Evolutionary conservation across 768 basidiomycete species (phyloP).

Genomic region (Agaricus subrufescens): DNA sequence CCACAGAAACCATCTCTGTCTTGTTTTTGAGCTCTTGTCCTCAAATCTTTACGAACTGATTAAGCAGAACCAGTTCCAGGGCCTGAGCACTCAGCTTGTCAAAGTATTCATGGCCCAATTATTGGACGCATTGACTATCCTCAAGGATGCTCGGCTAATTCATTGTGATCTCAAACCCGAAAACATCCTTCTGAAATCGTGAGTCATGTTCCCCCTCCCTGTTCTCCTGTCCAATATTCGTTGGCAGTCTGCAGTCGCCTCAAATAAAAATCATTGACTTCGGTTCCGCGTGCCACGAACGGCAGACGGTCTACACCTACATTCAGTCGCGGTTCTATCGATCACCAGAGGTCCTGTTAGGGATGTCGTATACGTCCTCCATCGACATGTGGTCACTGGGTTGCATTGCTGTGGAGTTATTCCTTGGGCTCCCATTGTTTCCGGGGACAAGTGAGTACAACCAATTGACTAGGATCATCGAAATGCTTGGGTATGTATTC

Average conservation of each 20-base stretch:
- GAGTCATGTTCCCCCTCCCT: constrained; percentile 15
- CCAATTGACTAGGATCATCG: constrained; percentile 93
- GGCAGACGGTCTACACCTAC: constrained; percentile 99
- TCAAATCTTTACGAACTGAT: constrained; percentile 99
- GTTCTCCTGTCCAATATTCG: constrained; percentile 3
- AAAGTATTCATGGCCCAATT: constrained; percentile 98
- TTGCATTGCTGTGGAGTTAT: constrained; percentile 97
- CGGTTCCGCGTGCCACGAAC: constrained; percentile 97
- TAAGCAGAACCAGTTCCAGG: constrained; percentile 99
- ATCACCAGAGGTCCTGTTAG: constrained; percentile 93
- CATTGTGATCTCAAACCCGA: constrained; percentile 99
- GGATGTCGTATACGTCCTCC: constrained; percentile 88
- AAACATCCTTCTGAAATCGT: constrained; percentile 97
- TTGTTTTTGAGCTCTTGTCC: constrained; percentile 95
- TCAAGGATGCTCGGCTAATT: constrained; percentile 94
- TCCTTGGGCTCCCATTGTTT: constrained; percentile 93
- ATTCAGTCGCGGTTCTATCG: constrained; percentile 99
- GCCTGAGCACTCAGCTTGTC: constrained; percentile 92
- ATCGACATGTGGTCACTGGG: constrained; percentile 99
- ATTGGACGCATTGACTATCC: constrained; percentile 83
- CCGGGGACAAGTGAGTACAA: constrained; percentile 99
- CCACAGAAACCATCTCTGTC: constrained; percentile 92
- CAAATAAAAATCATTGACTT: constrained; percentile 99
- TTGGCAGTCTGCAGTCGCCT: constrained; percentile 84
- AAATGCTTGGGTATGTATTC: constrained; percentile 89